These are phyloP conservation scores for Camellia japonica DNA, from an alignment of 148 eudicot genomes.

Conservation along the genomic window DNA sequence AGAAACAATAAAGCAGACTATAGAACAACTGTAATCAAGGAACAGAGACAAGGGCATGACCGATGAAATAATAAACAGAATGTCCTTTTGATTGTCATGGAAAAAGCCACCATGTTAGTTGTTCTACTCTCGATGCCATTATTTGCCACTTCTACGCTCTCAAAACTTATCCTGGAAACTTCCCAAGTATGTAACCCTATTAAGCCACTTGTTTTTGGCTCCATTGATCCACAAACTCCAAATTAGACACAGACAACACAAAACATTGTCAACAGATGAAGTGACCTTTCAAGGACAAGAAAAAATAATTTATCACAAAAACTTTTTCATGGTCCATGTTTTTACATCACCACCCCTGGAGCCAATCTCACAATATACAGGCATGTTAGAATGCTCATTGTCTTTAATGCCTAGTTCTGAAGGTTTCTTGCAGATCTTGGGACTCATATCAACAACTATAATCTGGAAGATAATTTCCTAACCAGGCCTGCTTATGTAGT, in stretches of 20 bases:
- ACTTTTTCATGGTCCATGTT: background rate
- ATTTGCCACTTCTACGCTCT: background rate
- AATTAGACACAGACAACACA: background rate
- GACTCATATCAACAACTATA: background rate
- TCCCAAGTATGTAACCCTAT: background rate
- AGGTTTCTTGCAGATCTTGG: background rate
- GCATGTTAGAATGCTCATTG: background rate
- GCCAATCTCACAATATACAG: background rate
- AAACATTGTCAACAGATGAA: background rate
- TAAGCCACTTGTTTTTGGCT: background rate
- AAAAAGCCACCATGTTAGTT: no score
- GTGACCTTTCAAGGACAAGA: constrained; percentile 1
- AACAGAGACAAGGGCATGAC: no score
- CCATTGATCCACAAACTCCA: background rate
- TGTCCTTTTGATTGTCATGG: no score
- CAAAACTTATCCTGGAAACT: background rate
- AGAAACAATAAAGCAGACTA: no score
- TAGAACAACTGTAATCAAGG: no score
- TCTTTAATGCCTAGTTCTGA: background rate
- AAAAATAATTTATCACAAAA: background rate
- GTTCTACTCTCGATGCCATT: background rate
- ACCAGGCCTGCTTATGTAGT: background rate
- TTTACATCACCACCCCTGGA: background rate
- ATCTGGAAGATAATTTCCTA: background rate
- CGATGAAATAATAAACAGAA: no score